These are phyloP conservation scores for Pyrenophora graminea DNA, from an alignment of 2,329 filamentous ascomycete genomes.

Conservation along the genomic window DNA sequence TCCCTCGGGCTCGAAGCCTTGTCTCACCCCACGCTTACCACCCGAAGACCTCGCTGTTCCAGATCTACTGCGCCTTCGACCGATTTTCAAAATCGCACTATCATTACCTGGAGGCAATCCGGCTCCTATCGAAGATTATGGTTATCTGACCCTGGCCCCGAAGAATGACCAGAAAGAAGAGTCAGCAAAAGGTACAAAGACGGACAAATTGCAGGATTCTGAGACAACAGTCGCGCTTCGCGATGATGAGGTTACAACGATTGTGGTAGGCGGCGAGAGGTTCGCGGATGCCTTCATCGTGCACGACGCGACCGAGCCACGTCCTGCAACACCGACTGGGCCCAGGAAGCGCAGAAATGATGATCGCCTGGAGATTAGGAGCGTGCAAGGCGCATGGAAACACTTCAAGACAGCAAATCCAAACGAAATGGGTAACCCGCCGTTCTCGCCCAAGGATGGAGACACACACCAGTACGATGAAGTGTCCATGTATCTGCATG, in stretches of 20 bases:
- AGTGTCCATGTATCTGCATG: neutral
- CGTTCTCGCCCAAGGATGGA: too few species aligned
- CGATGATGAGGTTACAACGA: too few species aligned
- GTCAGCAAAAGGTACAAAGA: too few species aligned
- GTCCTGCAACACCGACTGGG: neutral
- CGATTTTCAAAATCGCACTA: neutral
- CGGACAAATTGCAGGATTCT: too few species aligned
- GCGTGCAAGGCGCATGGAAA: neutral
- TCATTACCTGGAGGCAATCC: neutral
- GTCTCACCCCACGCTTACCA: too few species aligned
- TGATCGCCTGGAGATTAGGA: neutral
- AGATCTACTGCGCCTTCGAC: neutral
- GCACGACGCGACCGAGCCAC: neutral
- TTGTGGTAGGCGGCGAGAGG: neutral
- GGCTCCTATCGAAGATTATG: neutral
- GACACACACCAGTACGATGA: neutral
- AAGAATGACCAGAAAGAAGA: neutral
- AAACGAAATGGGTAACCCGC: too few species aligned
- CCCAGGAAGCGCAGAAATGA: neutral
- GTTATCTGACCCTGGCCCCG: neutral
- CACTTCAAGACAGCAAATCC: too few species aligned
- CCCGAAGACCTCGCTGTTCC: too few species aligned
- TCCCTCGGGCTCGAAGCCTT: too few species aligned
- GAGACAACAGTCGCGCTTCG: too few species aligned
- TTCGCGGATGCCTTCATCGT: neutral